Evolutionary conservation across 108 stramenopile species (phyloP).

Genomic region (Fistulifera solaris): DNA sequence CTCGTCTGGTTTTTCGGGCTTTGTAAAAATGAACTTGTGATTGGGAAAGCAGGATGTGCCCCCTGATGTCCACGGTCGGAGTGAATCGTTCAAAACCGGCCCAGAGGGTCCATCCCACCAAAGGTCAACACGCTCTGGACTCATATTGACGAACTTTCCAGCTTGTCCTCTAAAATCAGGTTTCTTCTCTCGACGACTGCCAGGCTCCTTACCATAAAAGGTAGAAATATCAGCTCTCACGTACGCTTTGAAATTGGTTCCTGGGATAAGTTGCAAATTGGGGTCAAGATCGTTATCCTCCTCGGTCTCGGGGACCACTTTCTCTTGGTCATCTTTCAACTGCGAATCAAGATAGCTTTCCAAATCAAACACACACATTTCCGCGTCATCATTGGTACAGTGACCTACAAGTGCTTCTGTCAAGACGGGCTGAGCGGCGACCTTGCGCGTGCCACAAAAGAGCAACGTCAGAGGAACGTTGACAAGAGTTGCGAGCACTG

Average conservation of each 20-base stretch:
- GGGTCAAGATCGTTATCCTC: constrained; percentile 22
- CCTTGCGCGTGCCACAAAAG: too few relatives aligned
- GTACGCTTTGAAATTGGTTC: constrained; percentile 27
- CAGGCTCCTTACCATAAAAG: constrained; percentile 32
- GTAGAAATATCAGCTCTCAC: constrained; percentile 30
- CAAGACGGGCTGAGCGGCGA: too few relatives aligned
- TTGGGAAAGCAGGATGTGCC: constrained; percentile 39
- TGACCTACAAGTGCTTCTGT: too few relatives aligned
- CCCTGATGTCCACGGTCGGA: constrained; percentile 19
- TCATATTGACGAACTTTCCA: constrained; percentile 46
- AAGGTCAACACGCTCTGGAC: constrained; percentile 26
- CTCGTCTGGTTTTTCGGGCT: constrained; percentile 12
- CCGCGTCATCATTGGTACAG: too few relatives aligned
- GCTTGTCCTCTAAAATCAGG: constrained; percentile 35
- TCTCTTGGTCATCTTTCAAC: too few relatives aligned
- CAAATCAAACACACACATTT: too few relatives aligned
- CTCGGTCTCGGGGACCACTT: background rate
- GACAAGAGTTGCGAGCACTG: too few relatives aligned
- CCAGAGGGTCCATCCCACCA: constrained; percentile 11
- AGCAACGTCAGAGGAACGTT: too few relatives aligned
- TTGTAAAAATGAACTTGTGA: constrained; percentile 24
- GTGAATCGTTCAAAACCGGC: background rate
- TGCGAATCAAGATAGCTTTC: too few relatives aligned
- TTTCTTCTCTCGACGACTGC: constrained; percentile 10
- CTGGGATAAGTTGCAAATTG: constrained; percentile 19